These are phyloP conservation scores for Beta lomatogona DNA, from an alignment of 179 eudicot species.

Conservation along the genomic window DNA sequence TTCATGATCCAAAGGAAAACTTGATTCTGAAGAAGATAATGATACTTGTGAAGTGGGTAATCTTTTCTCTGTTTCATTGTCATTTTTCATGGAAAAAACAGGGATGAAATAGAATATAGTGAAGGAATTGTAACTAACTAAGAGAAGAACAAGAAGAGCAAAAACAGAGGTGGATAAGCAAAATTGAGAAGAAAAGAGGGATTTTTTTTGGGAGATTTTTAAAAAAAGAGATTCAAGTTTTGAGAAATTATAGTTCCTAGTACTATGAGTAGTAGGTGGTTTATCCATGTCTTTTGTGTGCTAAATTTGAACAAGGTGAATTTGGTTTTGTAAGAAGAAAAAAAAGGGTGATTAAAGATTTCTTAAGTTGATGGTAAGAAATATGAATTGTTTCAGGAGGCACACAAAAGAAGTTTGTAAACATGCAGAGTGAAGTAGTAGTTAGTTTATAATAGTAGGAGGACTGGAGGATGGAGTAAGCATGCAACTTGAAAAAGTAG, in stretches of 20 bases:
- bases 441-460: neutral
- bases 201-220: slow-evolving; percentile 33
- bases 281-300: slow-evolving; percentile 30
- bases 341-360: neutral
- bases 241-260: slow-evolving; percentile 19
- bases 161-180: slow-evolving; percentile 38
- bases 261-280: slow-evolving; percentile 16
- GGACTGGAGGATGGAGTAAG: too few species aligned
- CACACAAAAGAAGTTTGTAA: neutral
- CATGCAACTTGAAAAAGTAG: neutral
- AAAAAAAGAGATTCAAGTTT: slow-evolving; percentile 24
- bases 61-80: slow-evolving; percentile 30
- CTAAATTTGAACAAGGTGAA: neutral
- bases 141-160: slow-evolving; percentile 44
- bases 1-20: slow-evolving; percentile 19
- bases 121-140: slow-evolving; percentile 52
- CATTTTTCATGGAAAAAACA: slow-evolving; percentile 27
- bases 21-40: neutral
- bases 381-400: slow-evolving; percentile 3
- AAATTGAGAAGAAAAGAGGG: slow-evolving; percentile 41
- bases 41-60: slow-evolving; percentile 27
- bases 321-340: neutral
- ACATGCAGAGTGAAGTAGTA: neutral
- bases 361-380: neutral
- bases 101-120: slow-evolving; percentile 45